A percentile compares a stretch with the other conserved stretches of the same genome.
Conservation (phyloP, 306 rosid genomes). For the Fragaria vesca region DNA sequence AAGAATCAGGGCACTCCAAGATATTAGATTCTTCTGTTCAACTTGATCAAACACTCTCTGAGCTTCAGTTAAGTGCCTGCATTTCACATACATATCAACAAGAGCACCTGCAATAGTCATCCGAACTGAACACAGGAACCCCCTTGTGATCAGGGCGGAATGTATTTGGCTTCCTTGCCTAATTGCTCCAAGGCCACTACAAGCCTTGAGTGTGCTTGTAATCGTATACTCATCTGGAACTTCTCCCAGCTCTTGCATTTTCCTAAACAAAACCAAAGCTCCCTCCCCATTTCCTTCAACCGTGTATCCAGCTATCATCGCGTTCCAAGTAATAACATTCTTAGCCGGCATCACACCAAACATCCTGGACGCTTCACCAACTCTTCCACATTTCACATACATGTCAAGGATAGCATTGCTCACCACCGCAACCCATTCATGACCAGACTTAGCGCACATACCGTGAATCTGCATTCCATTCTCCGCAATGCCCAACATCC, state of each 20-base stretch:
- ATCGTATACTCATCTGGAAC: constrained; percentile 55
- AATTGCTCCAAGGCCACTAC: constrained; percentile 45
- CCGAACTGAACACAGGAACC: constrained; percentile 36
- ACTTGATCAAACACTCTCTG: constrained; percentile 50
- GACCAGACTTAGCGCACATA: constrained; percentile 51
- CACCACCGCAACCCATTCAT: constrained; percentile 45
- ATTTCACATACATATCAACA: constrained; percentile 59
- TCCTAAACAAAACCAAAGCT: constrained; percentile 45
- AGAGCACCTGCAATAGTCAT: constrained; percentile 50
- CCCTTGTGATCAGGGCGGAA: constrained; percentile 47
- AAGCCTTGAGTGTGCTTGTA: constrained; percentile 56
- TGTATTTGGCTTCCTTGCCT: constrained; percentile 55
- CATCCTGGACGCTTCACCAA: constrained; percentile 40
- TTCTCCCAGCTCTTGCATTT: constrained; percentile 49
- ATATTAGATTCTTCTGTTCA: constrained; percentile 42
- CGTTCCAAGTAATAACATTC: constrained; percentile 61
- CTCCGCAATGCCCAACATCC: constrained; percentile 40
- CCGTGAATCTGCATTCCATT: constrained; percentile 64
- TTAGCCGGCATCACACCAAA: constrained; percentile 41
- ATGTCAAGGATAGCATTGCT: constrained; percentile 58
- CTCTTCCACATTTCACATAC: constrained; percentile 58
- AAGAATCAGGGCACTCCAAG: constrained; percentile 59
- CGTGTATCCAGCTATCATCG: constrained; percentile 57
- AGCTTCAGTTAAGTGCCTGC: constrained; percentile 40
- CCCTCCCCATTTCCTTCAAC: constrained; percentile 35